Evolutionary conservation across 202 grass and related monocot species (phyloP), one percentile per base, ranked within the genome.

Genomic region (Schoenoplectus triqueter): DNA sequence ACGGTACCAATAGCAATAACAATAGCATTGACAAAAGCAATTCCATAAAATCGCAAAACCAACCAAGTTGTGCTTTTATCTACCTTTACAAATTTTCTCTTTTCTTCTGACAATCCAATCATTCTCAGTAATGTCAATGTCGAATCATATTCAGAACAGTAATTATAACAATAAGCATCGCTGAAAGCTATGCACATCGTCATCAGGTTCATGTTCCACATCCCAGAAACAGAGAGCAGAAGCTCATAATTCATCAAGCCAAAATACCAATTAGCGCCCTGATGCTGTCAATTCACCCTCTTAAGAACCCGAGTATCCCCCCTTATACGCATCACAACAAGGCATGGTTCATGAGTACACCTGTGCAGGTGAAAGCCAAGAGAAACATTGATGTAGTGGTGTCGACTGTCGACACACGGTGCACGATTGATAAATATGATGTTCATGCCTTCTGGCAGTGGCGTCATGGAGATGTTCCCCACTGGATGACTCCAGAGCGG

Each of bases 331-430:
- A 85, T 14, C 70, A 20, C 4, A 68, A 68, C 72, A 42, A 49
- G 72, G 66, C 84, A 22, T 85, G 54, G 83, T 78, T 68, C 42
- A 86, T 57, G 84, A 78, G 71, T 56, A 52, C 84, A 45, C 84
- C 79, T 18, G 10, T 39, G 6, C 54, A 44, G 79, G 79, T 82
- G 14, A 11, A 18, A 47, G 3, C 19, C 9, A 66, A 66, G 79
- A 82, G 54, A 40, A 60, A 64, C n/a, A 82, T 5, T 2, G 10
- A 82, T 17, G 13, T 82, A 10, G 5, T 82, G 18, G 52, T 52
- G 5, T 42, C 78, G 13, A 82, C 78, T 52, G 5, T 42, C 78
- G 13, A 82, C 78, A 17, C 78, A 82, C 55, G 78, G 78, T 10
- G 78, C 55, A 45, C 54, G 66, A 10, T 14, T 82, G 51, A 82